Base-by-base conservation (phyloP, 441 rosid genomes). In the Populus trichocarpa region DNA sequence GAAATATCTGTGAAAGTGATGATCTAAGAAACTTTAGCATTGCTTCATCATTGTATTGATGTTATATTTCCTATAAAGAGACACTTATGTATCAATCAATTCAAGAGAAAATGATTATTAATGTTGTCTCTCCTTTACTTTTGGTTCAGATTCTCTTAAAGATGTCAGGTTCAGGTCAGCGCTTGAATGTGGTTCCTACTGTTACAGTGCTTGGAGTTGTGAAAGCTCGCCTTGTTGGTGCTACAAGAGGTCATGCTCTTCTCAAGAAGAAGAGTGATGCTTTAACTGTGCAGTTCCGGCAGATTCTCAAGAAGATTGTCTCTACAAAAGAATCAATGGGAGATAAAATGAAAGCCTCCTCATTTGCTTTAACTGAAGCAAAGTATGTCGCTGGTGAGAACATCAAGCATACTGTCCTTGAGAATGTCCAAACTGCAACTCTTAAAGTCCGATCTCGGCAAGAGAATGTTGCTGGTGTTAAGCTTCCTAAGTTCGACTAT, bases 181-280 rank as follows among this genome's bases (percentile, higher is more conserved):
- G 97, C 63, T 85, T 93, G 88, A 93, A 80, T 87, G 98, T 93
- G 61, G 98, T 92, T 83, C 99, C 99, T 0, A 95, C 98, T 25
- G 97, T 93, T 25, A 92, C 98, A 4, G 86, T 90, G 93, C 97
- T 92, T 23, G 93, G 93, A 57, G 83, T 87, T n/a, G 83, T 95
- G 87, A 95, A 95, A 88, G 92, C 93, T 20, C 92, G 98, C 46
- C 97, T 95, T 70, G 80, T 93, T 67, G 99, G 99, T 26, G 98
- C 97, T 13, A 94, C 97, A 13, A 91, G 97, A 86, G 97, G 98
- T 33, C 98, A 93, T 83, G 98, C 99, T 40, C 93, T 95, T 61
- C 97, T 95, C 73, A 95, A 92, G 90, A 93, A 95, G 87, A 95
- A 95, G 92, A 93, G 99, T 76, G 99, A 95, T 85, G 99, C 99